Base-by-base conservation (phyloP, 1,139 yeast species). In the Scheffersomyces insectosa region DNA sequence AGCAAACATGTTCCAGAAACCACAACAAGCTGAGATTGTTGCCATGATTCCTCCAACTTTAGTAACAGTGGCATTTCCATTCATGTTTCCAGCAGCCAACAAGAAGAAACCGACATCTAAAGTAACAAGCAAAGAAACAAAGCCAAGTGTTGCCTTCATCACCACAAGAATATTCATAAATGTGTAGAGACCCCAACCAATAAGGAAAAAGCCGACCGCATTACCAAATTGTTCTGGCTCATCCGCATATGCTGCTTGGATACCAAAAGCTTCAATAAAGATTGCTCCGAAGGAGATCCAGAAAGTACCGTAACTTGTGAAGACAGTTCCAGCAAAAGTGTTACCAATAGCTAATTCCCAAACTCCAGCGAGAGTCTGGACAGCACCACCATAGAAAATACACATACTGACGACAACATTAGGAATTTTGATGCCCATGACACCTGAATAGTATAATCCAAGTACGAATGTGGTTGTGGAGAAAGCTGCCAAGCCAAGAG, bases 401-500 rank as follows among this genome's bases (percentile, higher is more conserved):
- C 68, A 63, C 14, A 73, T 62, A 12, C 77, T 76, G 39, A 86
- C 72, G 44, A 82, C 83, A 27, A 81, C 70, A 49, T 75, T 72
- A 27, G 82, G 71, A 20, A 63, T 62, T 6, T 60, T 46, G 16
- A 82, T 76, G 25, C 80, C 79, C 59, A 81, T 77, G 10, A 87
- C 86, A 27, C 75, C 74, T 6, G 78, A 31, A 39, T 77, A 69
- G 42, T 68, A 62, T 58, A 80, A 60, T 35, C 77, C 72, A 34
- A 75, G 61, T n/a, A 66, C 67, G 50, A 79, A 68, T 2, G 82
- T 75, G 20, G 77, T 67, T 41, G 72, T 50, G 16, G 71, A 67
- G 61, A 77, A 80, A 1, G 77, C 77, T 25, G 75, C 68, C 42
- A 80, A 64, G 2, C 85, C 85, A 43, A 80, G 60, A 7, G 86